Percentiles rank a stretch among this genome's conserved stretches.
phyloP scores from a whole-genome alignment of 2,329 filamentous ascomycete genomes.

The Epichloe sp. region DNA sequence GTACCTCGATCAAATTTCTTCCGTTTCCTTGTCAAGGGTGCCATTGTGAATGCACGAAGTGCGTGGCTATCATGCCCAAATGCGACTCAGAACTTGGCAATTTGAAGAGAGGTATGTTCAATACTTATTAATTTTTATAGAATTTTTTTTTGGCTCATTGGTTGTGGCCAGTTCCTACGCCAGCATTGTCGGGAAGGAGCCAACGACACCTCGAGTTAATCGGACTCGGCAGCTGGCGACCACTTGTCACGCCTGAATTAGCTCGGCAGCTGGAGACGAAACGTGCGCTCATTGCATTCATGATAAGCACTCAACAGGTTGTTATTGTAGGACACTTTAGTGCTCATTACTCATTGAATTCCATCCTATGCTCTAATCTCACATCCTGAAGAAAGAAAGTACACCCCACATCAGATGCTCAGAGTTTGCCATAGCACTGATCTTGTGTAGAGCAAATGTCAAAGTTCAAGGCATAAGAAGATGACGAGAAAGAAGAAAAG shows the following conservation, averaged over 20 bases:
- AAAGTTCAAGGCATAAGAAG: background rate
- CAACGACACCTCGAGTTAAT: background rate
- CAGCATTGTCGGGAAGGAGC: background rate
- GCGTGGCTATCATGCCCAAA: background rate
- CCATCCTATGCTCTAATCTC: conserved; percentile 2
- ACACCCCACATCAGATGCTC: background rate
- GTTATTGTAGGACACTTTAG: background rate
- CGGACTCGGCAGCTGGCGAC: background rate
- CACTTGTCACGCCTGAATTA: background rate
- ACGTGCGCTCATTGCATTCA: too few species aligned
- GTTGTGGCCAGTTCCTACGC: background rate
- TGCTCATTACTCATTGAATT: conserved; percentile 3
- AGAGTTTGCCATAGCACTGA: background rate
- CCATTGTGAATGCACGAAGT: conserved; percentile 10
- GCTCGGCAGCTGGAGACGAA: too few species aligned
- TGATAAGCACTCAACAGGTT: background rate
- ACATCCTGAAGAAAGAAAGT: background rate
- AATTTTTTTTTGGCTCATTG: too few species aligned
- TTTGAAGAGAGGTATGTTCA: background rate
- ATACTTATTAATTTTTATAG: background rate
- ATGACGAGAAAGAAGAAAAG: conserved; percentile 9
- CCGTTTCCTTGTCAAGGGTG: conserved; percentile 15
- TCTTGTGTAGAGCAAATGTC: background rate
- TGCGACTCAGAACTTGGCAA: background rate
- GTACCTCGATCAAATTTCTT: conserved; percentile 12